Percentiles rank a stretch among this genome's conserved stretches.
Evolutionary conservation across 1,139 yeast genomes (phyloP).

Genomic region (Hanseniaspora gamundiae): DNA sequence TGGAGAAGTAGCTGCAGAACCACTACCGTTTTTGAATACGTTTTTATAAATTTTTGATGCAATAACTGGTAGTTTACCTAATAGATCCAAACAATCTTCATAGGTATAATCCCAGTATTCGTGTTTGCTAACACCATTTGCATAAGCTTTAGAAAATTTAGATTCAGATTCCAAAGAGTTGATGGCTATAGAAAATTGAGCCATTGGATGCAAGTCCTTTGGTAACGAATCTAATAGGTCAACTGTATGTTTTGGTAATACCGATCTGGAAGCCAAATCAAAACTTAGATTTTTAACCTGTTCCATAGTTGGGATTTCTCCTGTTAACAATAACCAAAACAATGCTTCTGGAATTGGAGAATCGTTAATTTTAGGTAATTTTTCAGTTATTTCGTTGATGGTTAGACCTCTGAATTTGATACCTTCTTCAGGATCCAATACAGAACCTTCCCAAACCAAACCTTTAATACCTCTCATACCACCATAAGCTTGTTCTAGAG

Average conservation of each 20-base stretch:
- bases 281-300: slow-evolving; percentile 42
- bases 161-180: slow-evolving; percentile 50
- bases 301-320: slow-evolving; percentile 45
- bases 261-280: slow-evolving; percentile 47
- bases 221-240: slow-evolving; percentile 45
- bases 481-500: slow-evolving; percentile 95
- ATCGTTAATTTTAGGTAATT: slow-evolving; percentile 78
- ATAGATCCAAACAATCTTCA: slow-evolving; percentile 51
- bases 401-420: slow-evolving; percentile 97
- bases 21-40: slow-evolving; percentile 39
- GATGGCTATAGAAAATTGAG: slow-evolving; percentile 56
- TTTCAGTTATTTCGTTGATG: slow-evolving; percentile 87
- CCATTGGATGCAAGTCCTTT: slow-evolving; percentile 53
- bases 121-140: slow-evolving; percentile 51
- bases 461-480: slow-evolving; percentile 99
- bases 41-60: slow-evolving; percentile 59
- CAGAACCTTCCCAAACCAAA: slow-evolving; percentile 98
- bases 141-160: slow-evolving; percentile 57
- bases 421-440: slow-evolving; percentile 95
- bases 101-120: slow-evolving; percentile 60
- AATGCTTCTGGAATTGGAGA: slow-evolving; percentile 67
- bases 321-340: slow-evolving; percentile 52
- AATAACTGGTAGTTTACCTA: slow-evolving; percentile 55
- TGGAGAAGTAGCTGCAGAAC: slow-evolving; percentile 48
- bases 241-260: slow-evolving; percentile 42